phyloP scores from a whole-genome alignment of 2,329 filamentous ascomycete species.

The Aureobasidium sp. region DNA sequence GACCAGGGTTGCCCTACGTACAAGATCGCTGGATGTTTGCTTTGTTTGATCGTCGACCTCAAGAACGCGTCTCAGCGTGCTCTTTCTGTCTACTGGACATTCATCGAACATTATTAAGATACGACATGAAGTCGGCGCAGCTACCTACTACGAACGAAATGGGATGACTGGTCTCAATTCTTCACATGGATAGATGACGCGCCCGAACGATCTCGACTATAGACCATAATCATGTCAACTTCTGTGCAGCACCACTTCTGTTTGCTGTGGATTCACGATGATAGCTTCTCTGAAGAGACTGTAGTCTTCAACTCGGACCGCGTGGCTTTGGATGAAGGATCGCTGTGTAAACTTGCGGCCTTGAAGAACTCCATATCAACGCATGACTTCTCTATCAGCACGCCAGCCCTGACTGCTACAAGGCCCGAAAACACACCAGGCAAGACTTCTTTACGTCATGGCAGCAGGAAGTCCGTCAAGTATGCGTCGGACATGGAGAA shows the following conservation, averaged over 20 bases:
- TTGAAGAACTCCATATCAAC: constrained; percentile 4
- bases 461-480: background rate
- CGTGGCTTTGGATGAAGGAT: constrained; percentile 4
- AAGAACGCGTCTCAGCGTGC: background rate
- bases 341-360: constrained; percentile 13
- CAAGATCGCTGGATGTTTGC: background rate
- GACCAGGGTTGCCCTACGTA: too few relatives aligned
- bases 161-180: background rate
- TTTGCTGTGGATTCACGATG: constrained; percentile 16
- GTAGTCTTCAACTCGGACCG: constrained; percentile 15
- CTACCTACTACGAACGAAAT: background rate
- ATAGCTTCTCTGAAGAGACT: constrained; percentile 14
- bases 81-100: background rate
- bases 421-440: constrained; percentile 1
- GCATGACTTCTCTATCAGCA: constrained; percentile 10
- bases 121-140: background rate
- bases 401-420: background rate
- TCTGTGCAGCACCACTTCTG: constrained; percentile 2
- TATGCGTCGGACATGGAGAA: constrained; percentile 7
- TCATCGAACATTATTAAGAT: background rate
- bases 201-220: background rate
- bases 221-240: constrained; percentile 4
- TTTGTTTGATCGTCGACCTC: background rate
- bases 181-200: background rate
- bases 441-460: constrained; percentile 8